Evolutionary conservation across 331 rosid species (phyloP).

Genomic region (Erythrophleum ivorense): DNA sequence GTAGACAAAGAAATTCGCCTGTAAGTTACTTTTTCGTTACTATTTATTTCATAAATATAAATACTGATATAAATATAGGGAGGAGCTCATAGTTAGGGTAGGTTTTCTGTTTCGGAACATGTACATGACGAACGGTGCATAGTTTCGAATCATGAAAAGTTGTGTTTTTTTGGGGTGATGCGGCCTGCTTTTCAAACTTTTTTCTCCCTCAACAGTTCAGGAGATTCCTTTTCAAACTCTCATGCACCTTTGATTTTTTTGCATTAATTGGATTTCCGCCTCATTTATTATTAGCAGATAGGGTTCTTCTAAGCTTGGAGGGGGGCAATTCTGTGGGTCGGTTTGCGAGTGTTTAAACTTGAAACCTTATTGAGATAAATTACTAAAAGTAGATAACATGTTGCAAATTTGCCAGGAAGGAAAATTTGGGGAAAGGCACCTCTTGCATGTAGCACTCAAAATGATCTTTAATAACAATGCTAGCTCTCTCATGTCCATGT

Average conservation of each 20-base stretch:
- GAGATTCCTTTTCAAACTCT: constrained; percentile 50
- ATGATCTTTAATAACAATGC: neutral
- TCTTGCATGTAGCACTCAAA: neutral
- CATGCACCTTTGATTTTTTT: constrained; percentile 23
- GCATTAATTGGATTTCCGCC: constrained; percentile 36
- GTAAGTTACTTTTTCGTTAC: constrained; percentile 48
- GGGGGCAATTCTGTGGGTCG: neutral
- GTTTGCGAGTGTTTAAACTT: neutral
- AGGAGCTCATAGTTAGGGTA: neutral
- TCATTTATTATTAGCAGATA: constrained; percentile 30
- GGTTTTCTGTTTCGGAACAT: neutral
- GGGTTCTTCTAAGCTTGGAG: neutral
- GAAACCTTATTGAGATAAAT: neutral
- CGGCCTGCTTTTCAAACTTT: constrained; percentile 42
- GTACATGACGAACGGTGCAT: neutral
- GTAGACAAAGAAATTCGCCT: constrained; percentile 55
- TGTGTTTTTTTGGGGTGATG: constrained; percentile 40
- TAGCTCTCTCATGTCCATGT: neutral
- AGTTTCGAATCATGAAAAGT: constrained; percentile 49
- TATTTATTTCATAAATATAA: neutral
- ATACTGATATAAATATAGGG: neutral
- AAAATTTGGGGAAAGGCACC: neutral
- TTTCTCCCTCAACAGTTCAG: constrained; percentile 44
- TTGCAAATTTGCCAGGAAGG: neutral
- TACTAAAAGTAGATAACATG: neutral